phyloP scores from a whole-genome alignment of 169 alveolate species.

The Eimeria falciformis region DNA sequence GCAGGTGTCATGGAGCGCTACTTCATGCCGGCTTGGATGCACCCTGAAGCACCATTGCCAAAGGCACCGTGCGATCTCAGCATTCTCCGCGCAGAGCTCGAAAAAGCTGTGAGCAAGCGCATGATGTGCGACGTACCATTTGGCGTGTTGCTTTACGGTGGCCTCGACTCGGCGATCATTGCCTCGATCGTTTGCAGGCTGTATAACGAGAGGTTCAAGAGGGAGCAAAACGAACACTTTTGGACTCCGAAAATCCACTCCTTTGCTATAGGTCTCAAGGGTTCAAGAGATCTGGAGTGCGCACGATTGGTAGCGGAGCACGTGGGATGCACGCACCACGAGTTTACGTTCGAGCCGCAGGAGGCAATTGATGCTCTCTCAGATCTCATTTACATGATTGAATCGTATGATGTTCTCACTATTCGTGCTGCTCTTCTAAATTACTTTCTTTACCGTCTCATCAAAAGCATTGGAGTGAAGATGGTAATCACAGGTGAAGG shows the following conservation, averaged over 20 bases:
- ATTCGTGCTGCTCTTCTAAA: constrained; percentile 93
- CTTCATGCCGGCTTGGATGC: constrained; percentile 73
- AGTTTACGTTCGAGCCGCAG: constrained; percentile 87
- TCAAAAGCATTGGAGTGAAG: constrained; percentile 86
- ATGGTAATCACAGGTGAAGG: constrained; percentile 92
- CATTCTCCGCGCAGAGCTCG: constrained; percentile 53
- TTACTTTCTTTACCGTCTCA: constrained; percentile 85
- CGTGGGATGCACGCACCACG: constrained; percentile 89
- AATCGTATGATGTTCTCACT: constrained; percentile 91
- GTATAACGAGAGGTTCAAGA: constrained; percentile 52
- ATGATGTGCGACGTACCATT: constrained; percentile 90
- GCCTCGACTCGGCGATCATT: constrained; percentile 90
- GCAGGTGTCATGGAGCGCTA: constrained; percentile 29
- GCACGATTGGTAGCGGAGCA: constrained; percentile 84
- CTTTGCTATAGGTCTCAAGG: constrained; percentile 88
- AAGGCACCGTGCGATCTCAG: constrained; percentile 1
- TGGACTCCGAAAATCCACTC: constrained; percentile 81
- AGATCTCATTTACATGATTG: constrained; percentile 90
- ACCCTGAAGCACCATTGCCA: constrained; percentile 33
- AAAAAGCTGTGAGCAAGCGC: constrained; percentile 56
- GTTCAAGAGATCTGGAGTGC: constrained; percentile 81
- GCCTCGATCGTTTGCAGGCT: constrained; percentile 86
- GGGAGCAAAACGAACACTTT: background rate
- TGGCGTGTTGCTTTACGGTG: constrained; percentile 92
- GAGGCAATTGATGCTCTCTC: constrained; percentile 79